Percentiles rank a stretch among this genome's conserved stretches.
Conservation (phyloP, 805 yeast species). For the Pichia ethanolica region DNA sequence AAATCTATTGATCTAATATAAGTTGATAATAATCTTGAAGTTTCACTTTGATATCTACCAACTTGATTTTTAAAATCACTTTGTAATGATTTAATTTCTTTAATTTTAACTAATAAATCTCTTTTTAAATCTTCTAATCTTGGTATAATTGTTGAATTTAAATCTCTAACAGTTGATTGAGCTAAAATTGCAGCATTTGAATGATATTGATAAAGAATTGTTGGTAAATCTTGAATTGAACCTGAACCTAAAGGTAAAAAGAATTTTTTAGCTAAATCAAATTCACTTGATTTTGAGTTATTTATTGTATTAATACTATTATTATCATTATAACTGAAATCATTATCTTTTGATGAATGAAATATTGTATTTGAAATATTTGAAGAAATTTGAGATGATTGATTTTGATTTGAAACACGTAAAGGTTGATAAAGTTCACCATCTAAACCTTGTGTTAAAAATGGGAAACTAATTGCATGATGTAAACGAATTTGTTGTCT, state of each 20-base stretch:
- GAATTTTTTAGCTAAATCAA: constrained; percentile 34
- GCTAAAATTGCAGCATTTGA: constrained; percentile 52
- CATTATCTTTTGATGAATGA: constrained; percentile 9
- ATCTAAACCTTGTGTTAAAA: constrained; percentile 37
- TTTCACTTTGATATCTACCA: constrained; percentile 57
- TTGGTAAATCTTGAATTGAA: constrained; percentile 78
- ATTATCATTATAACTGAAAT: constrained; percentile 13
- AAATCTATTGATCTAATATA: constrained; percentile 59
- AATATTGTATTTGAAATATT: constrained; percentile 6
- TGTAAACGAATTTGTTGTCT: constrained; percentile 76
- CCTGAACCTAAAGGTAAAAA: constrained; percentile 75
- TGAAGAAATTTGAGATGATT: constrained; percentile 1
- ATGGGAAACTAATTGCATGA: constrained; percentile 60
- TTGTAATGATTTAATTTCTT: constrained; percentile 74
- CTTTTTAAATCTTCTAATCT: constrained; percentile 60
- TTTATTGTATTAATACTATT: constrained; percentile 3
- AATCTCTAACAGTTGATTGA: constrained; percentile 49
- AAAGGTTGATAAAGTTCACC: constrained; percentile 33
- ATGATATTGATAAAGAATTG: constrained; percentile 48
- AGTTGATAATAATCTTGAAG: constrained; percentile 47
- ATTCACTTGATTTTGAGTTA: constrained; percentile 24
- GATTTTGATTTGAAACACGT: constrained; percentile 16
- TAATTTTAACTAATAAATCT: constrained; percentile 76
- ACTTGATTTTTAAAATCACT: constrained; percentile 80
- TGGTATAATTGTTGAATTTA: constrained; percentile 55